Evolutionary conservation across 1,284 basidiomycete species (phyloP), one percentile per base, ranked within the genome.

Genomic region (Agaricales sp.): DNA sequence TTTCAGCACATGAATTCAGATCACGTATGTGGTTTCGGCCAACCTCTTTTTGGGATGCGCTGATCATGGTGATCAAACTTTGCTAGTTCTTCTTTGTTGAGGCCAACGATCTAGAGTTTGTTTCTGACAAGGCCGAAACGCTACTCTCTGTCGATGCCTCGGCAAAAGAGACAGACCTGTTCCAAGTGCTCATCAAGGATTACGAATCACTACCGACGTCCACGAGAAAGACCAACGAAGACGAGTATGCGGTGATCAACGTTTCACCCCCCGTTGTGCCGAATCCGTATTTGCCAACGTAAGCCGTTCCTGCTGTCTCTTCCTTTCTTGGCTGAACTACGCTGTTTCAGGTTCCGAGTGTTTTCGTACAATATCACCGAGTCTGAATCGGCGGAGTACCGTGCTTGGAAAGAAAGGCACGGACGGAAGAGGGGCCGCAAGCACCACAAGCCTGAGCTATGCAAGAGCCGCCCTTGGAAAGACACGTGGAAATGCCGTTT

Each of bases 231-330:
- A 54, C 78, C 43, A 75, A 83, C 60, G 59, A 80, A 59, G 82
- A 80, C 59, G 74, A 85, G 56, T 89, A 82, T 58, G 77, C 75
- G 2, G 79, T 87, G 19, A 75, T 92, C 54, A 90, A 89, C 59
- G 83, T 90, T 24, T 76, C 77, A 30, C 86, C 90, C 4, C 78
- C 85, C 39, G 79, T 94, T 23, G 85, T 95, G 49, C 92, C 92
- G n/a, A 92, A 92, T 46, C 80, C 80, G 16, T 95, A 88, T 64
- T 66, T 88, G 43, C 91, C 93, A 1, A 77, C 83, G 8, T 35
- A 35, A 8, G 30, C n/a, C n/a, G 11, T 35, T 35, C 30, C 30
- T n/a, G n/a, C n/a, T n/a, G n/a, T n/a, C n/a, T n/a, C n/a, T n/a
- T n/a, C n/a, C n/a, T n/a, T n/a, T n/a, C n/a, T n/a, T n/a, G n/a